Evolutionary conservation across 495 filamentous ascomycete species (phyloP).

Genomic region (Physcia stellaris): DNA sequence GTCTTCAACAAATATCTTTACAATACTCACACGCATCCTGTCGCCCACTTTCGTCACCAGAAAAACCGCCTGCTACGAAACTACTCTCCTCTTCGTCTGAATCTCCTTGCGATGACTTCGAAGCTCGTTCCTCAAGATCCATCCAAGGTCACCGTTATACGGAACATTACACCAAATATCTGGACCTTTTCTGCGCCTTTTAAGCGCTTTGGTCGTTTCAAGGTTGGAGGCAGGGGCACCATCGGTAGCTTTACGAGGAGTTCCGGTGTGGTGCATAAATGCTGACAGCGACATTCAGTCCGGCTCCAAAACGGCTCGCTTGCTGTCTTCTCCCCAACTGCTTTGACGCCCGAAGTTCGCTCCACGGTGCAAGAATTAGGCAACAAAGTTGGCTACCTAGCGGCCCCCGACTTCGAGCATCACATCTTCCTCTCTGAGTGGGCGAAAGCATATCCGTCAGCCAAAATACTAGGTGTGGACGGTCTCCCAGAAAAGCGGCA

Average conservation of each 20-base stretch:
- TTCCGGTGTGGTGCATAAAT: too few relatives aligned
- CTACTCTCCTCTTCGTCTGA: too few relatives aligned
- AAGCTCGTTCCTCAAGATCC: slow-evolving; percentile 52
- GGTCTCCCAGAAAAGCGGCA: slow-evolving; percentile 77
- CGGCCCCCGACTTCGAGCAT: slow-evolving; percentile 80
- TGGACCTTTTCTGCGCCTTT: slow-evolving; percentile 79
- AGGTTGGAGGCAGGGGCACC: slow-evolving; percentile 78
- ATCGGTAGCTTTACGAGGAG: slow-evolving; percentile 51
- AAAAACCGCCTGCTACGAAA: too few relatives aligned
- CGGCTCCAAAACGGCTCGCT: slow-evolving; percentile 60
- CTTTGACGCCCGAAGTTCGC: slow-evolving; percentile 64
- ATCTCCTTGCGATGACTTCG: slow-evolving; percentile 21
- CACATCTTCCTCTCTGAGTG: slow-evolving; percentile 82
- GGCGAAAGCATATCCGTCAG: slow-evolving; percentile 63
- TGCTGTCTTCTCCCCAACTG: slow-evolving; percentile 84
- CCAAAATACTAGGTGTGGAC: slow-evolving; percentile 70
- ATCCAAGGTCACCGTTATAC: slow-evolving; percentile 72
- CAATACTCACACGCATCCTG: too few relatives aligned
- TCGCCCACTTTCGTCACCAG: too few relatives aligned
- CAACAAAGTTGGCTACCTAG: slow-evolving; percentile 63
- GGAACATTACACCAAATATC: slow-evolving; percentile 64
- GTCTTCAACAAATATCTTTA: too few relatives aligned
- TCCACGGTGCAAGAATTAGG: slow-evolving; percentile 53
- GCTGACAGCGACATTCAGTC: too few relatives aligned
- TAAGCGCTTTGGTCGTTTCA: slow-evolving; percentile 61